Evolutionary conservation across 1,284 basidiomycete genomes (phyloP).

Genomic region (Ganoderma resinaceum): DNA sequence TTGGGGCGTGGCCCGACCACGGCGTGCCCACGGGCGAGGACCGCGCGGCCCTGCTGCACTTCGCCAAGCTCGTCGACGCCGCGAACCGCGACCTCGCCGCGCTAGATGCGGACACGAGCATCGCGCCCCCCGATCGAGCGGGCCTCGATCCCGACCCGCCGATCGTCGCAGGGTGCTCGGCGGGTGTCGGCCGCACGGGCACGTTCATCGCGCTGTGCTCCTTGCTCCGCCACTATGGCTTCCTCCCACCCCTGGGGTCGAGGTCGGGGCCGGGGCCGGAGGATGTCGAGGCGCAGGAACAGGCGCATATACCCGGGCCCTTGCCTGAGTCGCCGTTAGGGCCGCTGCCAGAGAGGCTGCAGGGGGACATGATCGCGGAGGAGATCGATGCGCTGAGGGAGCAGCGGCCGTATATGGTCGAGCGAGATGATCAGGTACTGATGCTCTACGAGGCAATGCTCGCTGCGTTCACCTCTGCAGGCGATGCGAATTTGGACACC

Average conservation of each 20-base stretch:
- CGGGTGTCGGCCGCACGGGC: conserved; percentile 91
- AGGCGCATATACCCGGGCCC: conserved; percentile 23
- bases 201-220: conserved; percentile 85
- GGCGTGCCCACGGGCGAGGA: conserved; percentile 71
- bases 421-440: conserved; percentile 69
- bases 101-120: conserved; percentile 33
- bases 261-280: conserved; percentile 28
- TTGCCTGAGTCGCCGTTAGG: conserved; percentile 61
- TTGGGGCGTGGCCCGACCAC: conserved; percentile 84
- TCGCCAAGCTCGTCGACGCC: conserved; percentile 65
- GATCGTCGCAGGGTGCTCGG: conserved; percentile 85
- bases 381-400: conserved; percentile 83
- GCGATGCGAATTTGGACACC: background rate
- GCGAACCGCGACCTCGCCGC: conserved; percentile 60
- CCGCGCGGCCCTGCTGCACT: conserved; percentile 62
- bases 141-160: conserved; percentile 65
- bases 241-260: conserved; percentile 48
- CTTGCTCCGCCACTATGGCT: conserved; percentile 63
- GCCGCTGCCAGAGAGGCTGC: conserved; percentile 53
- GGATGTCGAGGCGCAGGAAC: conserved; percentile 16
- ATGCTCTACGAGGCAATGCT: conserved; percentile 72
- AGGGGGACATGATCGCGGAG: conserved; percentile 69
- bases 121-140: conserved; percentile 18
- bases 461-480: conserved; percentile 40
- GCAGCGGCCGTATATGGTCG: conserved; percentile 84